Evolutionary conservation across 2,329 filamentous ascomycete genomes (phyloP).

Genomic region (Fragosphaeria purpurea): DNA sequence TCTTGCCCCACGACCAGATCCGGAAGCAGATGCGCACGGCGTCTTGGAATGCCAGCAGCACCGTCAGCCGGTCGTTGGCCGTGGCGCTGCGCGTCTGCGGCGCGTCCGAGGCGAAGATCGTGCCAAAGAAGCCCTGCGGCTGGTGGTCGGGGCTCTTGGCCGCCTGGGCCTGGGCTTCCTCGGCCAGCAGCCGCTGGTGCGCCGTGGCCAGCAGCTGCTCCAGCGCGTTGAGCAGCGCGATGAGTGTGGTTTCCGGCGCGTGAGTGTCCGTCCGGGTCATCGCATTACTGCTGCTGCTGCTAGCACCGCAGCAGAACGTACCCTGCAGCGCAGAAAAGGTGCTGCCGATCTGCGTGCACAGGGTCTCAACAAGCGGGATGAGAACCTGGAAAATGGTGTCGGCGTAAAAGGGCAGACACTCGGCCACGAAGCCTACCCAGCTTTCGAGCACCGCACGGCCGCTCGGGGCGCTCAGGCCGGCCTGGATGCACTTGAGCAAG

Average conservation of each 20-base stretch:
- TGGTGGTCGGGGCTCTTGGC: slow-evolving; percentile 67
- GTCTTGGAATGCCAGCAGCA: slow-evolving; percentile 93
- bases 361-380: slow-evolving; percentile 80
- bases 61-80: slow-evolving; percentile 88
- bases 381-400: slow-evolving; percentile 82
- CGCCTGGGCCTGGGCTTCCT: slow-evolving; percentile 59
- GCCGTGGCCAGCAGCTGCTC: slow-evolving; percentile 83
- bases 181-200: slow-evolving; percentile 69
- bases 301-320: slow-evolving; percentile 36
- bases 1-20: slow-evolving; percentile 70
- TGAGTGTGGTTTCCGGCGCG: slow-evolving; percentile 61
- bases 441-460: slow-evolving; percentile 76
- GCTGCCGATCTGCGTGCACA: slow-evolving; percentile 66
- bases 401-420: slow-evolving; percentile 75
- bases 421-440: slow-evolving; percentile 79
- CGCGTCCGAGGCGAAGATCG: slow-evolving; percentile 74
- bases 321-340: slow-evolving; percentile 63
- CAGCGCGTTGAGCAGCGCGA: slow-evolving; percentile 82
- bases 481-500: slow-evolving; percentile 75
- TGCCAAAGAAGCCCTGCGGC: slow-evolving; percentile 81
- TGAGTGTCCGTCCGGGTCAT: slow-evolving; percentile 14
- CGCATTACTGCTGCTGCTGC: slow-evolving; percentile 13
- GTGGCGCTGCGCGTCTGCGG: slow-evolving; percentile 69
- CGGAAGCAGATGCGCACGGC: slow-evolving; percentile 83
- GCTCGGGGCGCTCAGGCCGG: slow-evolving; percentile 64